Base-by-base conservation (phyloP, 2,329 filamentous ascomycete genomes). In the Alternaria sp. region DNA sequence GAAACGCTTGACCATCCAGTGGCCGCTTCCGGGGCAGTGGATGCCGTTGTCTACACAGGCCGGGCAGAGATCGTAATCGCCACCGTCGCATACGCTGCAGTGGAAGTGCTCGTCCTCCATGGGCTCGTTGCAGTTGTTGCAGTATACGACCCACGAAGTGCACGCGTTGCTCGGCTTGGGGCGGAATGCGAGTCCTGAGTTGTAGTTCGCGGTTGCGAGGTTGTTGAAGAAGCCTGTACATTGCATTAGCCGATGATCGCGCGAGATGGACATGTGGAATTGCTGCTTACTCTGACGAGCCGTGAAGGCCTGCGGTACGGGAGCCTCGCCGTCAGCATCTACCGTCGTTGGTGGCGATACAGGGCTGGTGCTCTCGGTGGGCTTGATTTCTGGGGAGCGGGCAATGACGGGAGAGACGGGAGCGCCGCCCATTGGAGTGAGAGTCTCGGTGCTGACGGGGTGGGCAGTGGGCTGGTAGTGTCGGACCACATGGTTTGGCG, bases 1-100 rank as follows among this genome's bases (percentile, higher is more conserved):
- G 67, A 88, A 89, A 62, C 96, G 91, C 87, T 97, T 97, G 80
- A 98, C 95, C 81, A 99, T 85, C 94, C 93, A 97, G 82, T 99
- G 96, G 67, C 89, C 87, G 28, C 90, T 87, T 61, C 90, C 90
- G 66, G 89, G 87, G 83, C 96, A 99, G 44, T 91, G 87, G 61
- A 91, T 85, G 67, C 94, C 94, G 45, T 85, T 83, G 53, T 89
- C 86, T 51, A 97, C 88, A 74, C 96, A 99, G 6, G 84, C 80
- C 67, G 89, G 86, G 85, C 96, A 99, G 28, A 99, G 87, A 76
- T 99, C 96, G 74, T 94, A 99, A 79, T 99, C 96, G 44, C 95
- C 96, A 61, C 91, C 88, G 68, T 98, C 93, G 77, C 96, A 99
- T 61, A 91, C 92, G 69, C 92, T 92, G 85, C 96, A 99, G 82